These are phyloP conservation scores for Puccinia coronata DNA, from an alignment of 1,284 basidiomycete genomes.

Conservation along the genomic window DNA sequence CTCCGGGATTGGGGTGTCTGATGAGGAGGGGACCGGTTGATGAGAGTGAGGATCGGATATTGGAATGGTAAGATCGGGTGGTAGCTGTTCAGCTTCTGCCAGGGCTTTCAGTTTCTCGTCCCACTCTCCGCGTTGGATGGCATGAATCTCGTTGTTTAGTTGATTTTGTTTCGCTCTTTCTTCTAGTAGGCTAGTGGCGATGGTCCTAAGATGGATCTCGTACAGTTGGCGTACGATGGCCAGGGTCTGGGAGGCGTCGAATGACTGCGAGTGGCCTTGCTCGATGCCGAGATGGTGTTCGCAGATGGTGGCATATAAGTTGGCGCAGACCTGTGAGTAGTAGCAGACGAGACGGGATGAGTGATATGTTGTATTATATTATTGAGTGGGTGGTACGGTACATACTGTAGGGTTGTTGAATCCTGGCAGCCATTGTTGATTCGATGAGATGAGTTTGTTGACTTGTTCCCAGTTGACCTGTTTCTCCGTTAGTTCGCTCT, in stretches of 20 bases:
- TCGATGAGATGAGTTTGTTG: neutral
- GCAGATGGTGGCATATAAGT: slow-evolving; percentile 16
- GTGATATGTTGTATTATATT: neutral
- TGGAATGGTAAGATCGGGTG: no score
- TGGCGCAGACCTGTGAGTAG: slow-evolving; percentile 16
- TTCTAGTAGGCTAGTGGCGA: slow-evolving; percentile 18
- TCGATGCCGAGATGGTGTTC: neutral
- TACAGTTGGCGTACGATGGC: slow-evolving; percentile 14
- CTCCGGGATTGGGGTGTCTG: neutral
- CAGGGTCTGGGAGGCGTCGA: slow-evolving; percentile 11
- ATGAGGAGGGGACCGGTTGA: neutral
- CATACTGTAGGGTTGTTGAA: slow-evolving; percentile 24
- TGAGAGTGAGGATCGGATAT: neutral
- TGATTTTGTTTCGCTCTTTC: neutral
- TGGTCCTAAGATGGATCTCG: slow-evolving; percentile 15
- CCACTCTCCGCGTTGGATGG: slow-evolving; percentile 24
- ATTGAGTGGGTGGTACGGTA: no score
- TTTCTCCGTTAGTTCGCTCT: neutral
- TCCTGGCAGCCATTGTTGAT: neutral
- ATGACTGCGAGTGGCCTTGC: neutral
- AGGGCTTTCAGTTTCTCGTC: neutral
- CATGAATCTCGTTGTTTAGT: slow-evolving; percentile 12
- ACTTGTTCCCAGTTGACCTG: slow-evolving; percentile 17
- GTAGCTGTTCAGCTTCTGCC: no score
- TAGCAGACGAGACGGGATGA: slow-evolving; percentile 2